phyloP scores from a whole-genome alignment of 129 eudicot species.

The Mikania micrantha region DNA sequence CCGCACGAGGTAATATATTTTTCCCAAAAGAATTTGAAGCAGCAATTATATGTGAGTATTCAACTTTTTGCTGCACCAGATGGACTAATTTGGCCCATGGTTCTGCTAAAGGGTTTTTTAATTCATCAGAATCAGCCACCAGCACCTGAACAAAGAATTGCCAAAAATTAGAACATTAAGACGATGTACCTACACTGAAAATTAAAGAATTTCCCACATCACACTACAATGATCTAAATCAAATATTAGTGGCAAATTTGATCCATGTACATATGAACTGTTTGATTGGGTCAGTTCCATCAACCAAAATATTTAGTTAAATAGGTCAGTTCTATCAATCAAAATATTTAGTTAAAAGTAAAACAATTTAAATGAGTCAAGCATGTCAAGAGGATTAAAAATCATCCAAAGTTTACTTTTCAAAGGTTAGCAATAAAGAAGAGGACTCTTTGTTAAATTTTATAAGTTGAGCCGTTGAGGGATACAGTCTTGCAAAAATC shows the following conservation, averaged over 20 bases:
- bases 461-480: background rate
- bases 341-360: background rate
- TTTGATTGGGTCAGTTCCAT: background rate
- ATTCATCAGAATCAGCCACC: constrained; percentile 70
- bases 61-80: constrained; percentile 58
- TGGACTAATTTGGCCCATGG: constrained; percentile 83
- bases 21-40: constrained; percentile 90
- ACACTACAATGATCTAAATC: background rate
- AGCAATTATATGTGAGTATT: constrained; percentile 69
- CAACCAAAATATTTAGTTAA: background rate
- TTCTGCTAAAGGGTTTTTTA: constrained; percentile 73
- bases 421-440: no score
- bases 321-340: background rate
- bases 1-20: constrained; percentile 92
- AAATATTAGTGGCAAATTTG: background rate
- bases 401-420: background rate
- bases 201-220: background rate
- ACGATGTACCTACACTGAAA: background rate
- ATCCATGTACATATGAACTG: background rate
- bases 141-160: constrained; percentile 51
- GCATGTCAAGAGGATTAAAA: background rate
- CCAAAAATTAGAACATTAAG: background rate
- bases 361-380: background rate
- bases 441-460: background rate
- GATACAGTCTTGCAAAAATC: background rate